A percentile compares a stretch with the other conserved stretches of the same genome.
Evolutionary conservation across 2,329 filamentous ascomycete species (phyloP).

Genomic region (Knufia petricola): DNA sequence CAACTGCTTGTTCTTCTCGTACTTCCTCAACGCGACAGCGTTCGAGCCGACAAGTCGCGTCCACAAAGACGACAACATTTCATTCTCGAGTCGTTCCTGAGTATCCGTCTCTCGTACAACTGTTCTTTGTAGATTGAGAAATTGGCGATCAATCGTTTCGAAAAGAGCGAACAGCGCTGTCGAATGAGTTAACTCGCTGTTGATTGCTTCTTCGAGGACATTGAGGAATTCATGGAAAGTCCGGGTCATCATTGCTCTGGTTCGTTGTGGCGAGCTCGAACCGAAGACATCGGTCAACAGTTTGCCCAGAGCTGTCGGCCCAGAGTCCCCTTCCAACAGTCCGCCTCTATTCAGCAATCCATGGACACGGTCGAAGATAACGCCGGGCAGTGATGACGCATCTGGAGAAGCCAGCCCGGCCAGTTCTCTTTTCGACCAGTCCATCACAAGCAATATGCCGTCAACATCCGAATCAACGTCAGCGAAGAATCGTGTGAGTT

Average conservation of each 20-base stretch:
- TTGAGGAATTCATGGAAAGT: conserved; percentile 81
- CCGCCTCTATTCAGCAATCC: conserved; percentile 55
- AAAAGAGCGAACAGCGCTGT: conserved; percentile 80
- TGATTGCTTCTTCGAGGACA: conserved; percentile 81
- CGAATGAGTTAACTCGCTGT: conserved; percentile 70
- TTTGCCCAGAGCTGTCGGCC: conserved; percentile 58
- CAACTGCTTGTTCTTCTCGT: conserved; percentile 77
- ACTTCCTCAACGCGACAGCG: conserved; percentile 69
- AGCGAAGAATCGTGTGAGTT: conserved; percentile 85
- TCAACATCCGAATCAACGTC: conserved; percentile 91
- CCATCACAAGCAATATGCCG: conserved; percentile 87
- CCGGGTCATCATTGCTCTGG: conserved; percentile 68
- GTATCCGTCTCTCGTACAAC: conserved; percentile 74
- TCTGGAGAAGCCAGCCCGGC: conserved; percentile 53
- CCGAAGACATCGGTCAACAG: conserved; percentile 68
- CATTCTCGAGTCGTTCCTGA: conserved; percentile 70
- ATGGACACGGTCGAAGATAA: conserved; percentile 76
- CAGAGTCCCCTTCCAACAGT: conserved; percentile 30
- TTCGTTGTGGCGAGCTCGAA: conserved; percentile 68
- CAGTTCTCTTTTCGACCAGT: conserved; percentile 85
- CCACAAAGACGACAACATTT: conserved; percentile 78
- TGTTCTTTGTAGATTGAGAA: conserved; percentile 74
- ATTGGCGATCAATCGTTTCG: conserved; percentile 81
- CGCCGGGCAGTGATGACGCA: conserved; percentile 25
- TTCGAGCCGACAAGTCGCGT: conserved; percentile 71